phyloP scores from a whole-genome alignment of 148 eudicot species.

The Pharnaceum exiguum region DNA sequence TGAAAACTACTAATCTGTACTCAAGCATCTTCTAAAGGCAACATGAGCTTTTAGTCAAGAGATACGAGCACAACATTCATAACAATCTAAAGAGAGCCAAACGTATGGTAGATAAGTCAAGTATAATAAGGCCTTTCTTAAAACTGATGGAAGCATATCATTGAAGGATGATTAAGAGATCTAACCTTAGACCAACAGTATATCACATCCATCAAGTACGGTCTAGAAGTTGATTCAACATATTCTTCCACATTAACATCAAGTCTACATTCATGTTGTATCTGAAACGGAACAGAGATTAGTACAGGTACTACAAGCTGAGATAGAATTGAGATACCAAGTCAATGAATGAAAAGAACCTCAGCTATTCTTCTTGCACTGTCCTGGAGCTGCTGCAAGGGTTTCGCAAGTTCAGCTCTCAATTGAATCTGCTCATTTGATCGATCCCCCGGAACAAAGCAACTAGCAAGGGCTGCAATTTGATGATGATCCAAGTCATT shows the following conservation, averaged over 20 bases:
- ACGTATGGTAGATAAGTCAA: too few relatives aligned
- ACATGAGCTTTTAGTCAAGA: too few relatives aligned
- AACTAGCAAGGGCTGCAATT: conserved; percentile 92
- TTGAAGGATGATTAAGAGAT: neutral
- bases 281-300: conserved; percentile 39
- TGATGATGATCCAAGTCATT: conserved; percentile 97
- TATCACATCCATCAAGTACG: conserved; percentile 96
- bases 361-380: conserved; percentile 97
- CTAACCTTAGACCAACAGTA: conserved; percentile 98
- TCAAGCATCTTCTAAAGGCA: too few relatives aligned
- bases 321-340: neutral
- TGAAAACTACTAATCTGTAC: too few relatives aligned
- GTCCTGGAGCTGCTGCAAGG: conserved; percentile 92
- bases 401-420: conserved; percentile 86
- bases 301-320: neutral
- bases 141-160: neutral
- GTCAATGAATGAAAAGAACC: conserved; percentile 26
- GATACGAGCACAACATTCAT: too few relatives aligned
- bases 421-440: conserved; percentile 85
- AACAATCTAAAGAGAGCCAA: too few relatives aligned
- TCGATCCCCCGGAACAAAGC: conserved; percentile 86
- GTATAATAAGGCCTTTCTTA: too few relatives aligned
- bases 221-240: conserved; percentile 85
- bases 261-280: conserved; percentile 93
- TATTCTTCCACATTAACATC: conserved; percentile 88